Conservation (phyloP, 2,329 filamentous ascomycete species). For the Microdochium paspali region DNA sequence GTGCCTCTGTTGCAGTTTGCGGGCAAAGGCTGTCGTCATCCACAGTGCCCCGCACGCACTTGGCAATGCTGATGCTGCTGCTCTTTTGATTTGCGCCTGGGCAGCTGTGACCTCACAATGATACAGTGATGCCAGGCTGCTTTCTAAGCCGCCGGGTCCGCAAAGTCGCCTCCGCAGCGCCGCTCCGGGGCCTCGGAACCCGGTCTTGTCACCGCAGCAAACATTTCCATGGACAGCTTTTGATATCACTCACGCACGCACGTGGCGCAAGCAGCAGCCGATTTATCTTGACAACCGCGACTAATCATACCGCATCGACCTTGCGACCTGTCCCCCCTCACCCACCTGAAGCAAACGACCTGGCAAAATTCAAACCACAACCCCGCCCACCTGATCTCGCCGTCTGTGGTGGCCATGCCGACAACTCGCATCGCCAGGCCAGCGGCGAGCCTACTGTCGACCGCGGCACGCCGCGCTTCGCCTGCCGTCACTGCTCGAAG, state of each 20-base stretch:
- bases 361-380: background rate
- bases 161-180: background rate
- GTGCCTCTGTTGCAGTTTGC: too few relatives aligned
- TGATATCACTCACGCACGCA: too few relatives aligned
- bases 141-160: too few relatives aligned
- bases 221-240: background rate
- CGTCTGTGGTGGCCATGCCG: background rate
- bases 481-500: slow-evolving; percentile 4
- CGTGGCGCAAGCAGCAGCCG: too few relatives aligned
- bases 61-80: background rate
- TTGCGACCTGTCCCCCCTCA: too few relatives aligned
- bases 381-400: background rate
- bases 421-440: slow-evolving; percentile 15
- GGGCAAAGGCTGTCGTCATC: background rate
- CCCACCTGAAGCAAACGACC: too few relatives aligned
- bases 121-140: background rate
- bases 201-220: background rate
- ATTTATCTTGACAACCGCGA: too few relatives aligned
- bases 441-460: slow-evolving; percentile 13
- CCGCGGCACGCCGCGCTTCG: slow-evolving; percentile 9
- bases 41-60: background rate
- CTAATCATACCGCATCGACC: too few relatives aligned
- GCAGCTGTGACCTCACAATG: background rate
- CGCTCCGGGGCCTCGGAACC: background rate
- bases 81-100: background rate